Evolutionary conservation across 75 land plant species (phyloP).

Genomic region (Cunninghamia lanceolata): DNA sequence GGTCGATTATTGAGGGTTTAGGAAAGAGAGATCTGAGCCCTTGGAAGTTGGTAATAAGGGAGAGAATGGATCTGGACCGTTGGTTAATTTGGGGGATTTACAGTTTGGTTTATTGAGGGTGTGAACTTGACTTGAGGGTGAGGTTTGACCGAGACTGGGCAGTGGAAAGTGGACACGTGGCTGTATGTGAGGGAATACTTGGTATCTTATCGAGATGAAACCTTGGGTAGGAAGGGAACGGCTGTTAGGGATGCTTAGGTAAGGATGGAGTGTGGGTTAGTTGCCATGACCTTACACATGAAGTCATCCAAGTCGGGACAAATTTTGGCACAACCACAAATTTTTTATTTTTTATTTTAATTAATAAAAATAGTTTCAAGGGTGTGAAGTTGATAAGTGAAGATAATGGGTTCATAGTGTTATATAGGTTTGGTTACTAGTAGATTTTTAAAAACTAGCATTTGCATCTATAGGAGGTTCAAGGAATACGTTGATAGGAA

Average conservation of each 20-base stretch:
- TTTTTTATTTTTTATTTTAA: too few relatives aligned
- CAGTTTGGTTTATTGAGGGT: neutral
- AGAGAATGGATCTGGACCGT: neutral
- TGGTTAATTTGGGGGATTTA: neutral
- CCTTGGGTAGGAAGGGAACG: neutral
- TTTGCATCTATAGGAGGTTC: too few relatives aligned
- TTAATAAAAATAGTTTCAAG: too few relatives aligned
- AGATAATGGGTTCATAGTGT: too few relatives aligned
- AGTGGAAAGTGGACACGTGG: neutral
- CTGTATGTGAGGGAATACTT: neutral
- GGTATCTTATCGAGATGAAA: neutral
- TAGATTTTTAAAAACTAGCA: too few relatives aligned
- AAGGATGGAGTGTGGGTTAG: neutral
- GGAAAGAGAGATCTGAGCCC: neutral
- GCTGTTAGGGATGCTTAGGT: conserved; percentile 3
- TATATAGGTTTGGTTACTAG: too few relatives aligned
- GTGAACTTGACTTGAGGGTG: neutral
- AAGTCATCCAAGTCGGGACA: neutral
- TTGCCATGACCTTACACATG: neutral
- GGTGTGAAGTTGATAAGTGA: too few relatives aligned
- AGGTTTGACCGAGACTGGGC: neutral
- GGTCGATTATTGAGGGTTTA: neutral
- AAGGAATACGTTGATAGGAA: too few relatives aligned
- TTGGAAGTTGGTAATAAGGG: neutral
- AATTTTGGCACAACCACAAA: too few relatives aligned